A percentile compares a stretch with the other conserved stretches of the same genome.
Evolutionary conservation across 1,284 basidiomycete genomes (phyloP).

Genomic region (Cutaneotrichosporon sp.): DNA sequence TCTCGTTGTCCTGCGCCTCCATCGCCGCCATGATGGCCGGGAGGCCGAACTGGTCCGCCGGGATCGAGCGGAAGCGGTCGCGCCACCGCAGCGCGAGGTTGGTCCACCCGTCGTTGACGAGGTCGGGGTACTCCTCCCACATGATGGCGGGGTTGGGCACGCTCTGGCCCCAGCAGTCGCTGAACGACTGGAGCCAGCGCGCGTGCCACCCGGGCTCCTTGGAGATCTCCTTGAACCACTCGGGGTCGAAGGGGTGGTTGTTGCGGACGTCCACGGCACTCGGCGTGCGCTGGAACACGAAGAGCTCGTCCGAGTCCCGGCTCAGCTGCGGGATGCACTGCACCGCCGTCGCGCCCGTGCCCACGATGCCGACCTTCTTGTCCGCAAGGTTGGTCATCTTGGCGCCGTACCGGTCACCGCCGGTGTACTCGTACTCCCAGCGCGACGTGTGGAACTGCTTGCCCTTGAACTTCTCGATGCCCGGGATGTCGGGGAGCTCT

Average conservation of each 20-base stretch:
- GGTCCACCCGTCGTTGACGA: conserved; percentile 21
- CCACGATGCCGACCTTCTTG: conserved; percentile 15
- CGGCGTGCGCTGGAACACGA: conserved; percentile 27
- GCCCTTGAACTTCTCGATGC: conserved; percentile 22
- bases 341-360: conserved; percentile 18
- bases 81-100: conserved; percentile 5
- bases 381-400: conserved; percentile 11
- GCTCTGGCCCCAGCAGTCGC: conserved; percentile 6
- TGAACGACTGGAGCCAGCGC: conserved; percentile 17
- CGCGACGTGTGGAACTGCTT: conserved; percentile 19
- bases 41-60: neutral
- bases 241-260: conserved; percentile 23
- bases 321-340: conserved; percentile 15
- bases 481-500: conserved; percentile 19
- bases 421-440: conserved; percentile 21
- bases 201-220: conserved; percentile 15
- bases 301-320: conserved; percentile 8
- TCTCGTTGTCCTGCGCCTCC: conserved; percentile 12
- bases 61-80: neutral
- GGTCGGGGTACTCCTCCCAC: conserved; percentile 7
- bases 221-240: conserved; percentile 15
- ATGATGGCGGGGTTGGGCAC: conserved; percentile 1
- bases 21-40: neutral
- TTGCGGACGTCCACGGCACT: conserved; percentile 14
- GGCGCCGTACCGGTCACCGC: conserved; percentile 16